Evolutionary conservation across 2,329 filamentous ascomycete species (phyloP), one percentile per base, ranked within the genome.

Genomic region (Berkeleyomyces basicola): DNA sequence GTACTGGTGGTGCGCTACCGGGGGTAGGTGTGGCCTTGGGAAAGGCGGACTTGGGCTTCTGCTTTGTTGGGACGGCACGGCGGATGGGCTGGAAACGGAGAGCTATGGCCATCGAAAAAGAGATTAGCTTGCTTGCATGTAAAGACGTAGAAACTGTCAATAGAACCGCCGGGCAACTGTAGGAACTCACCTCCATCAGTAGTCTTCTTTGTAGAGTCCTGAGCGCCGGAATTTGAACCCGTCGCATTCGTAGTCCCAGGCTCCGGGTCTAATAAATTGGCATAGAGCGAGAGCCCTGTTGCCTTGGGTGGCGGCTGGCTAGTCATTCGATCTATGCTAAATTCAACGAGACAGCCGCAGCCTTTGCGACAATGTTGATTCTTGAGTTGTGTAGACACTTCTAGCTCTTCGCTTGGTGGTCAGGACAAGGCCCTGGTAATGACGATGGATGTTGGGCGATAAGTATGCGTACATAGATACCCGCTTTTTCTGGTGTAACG

Each of bases 41-140:
- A 63, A 87, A 80, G 61, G 77, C 73, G 4, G 81, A 74, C 70
- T 90, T 92, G 44, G 79, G 72, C 71, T 77, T 83, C 70, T 73
- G 81, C 70, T 75, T 86, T 68, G 72, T 68, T 69, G 90, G 83
- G 33, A 49, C 57, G 7, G 88, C 88, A 65, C 88, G 82, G 69
- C 88, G 88, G 67, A 90, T 90, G 60, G 90, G 90, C 72, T 95
- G 89, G 76, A 95, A 95, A 72, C 87, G 86, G 66, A 95, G 79
- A 69, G 87, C 83, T 72, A 81, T 78, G 51, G 14, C 36, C 11
- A n/a, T 3, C 16, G 10, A n/a, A 31, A 7, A 39, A 0, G 49
- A n/a, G 16, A 7, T 55, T 33, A 55, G 49, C 49, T 9, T 14
- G 9, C 11, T 7, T 55, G 23, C 31, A 55, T 14, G 14, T 0